These are phyloP conservation scores for Apiotrichum laibachii DNA, from an alignment of 1,284 basidiomycete species.

Conservation along the genomic window DNA sequence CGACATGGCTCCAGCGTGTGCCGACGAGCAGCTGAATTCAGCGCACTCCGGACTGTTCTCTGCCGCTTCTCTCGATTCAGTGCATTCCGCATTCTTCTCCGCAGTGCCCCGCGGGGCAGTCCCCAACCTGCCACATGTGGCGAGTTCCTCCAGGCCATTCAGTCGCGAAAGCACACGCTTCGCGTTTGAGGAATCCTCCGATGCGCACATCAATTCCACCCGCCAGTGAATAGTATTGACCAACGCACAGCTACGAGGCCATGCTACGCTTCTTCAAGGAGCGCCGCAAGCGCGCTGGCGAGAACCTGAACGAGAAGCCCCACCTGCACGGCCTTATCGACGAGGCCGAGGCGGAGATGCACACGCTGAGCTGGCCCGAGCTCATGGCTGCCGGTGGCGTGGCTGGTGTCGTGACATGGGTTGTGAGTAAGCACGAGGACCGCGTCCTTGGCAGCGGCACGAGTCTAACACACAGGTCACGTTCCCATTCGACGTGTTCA, in stretches of 20 bases:
- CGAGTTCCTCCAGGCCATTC: too few species aligned
- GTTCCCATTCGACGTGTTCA: conserved; percentile 80
- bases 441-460: not conserved
- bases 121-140: too few species aligned
- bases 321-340: conserved; percentile 49
- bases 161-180: too few species aligned
- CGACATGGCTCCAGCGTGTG: not conserved
- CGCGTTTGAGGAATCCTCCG: too few species aligned
- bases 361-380: conserved; percentile 59
- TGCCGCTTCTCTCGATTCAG: too few species aligned
- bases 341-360: conserved; percentile 56
- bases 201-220: too few species aligned
- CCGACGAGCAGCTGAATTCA: not conserved
- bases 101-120: too few species aligned
- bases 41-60: too few species aligned
- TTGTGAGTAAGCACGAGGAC: conserved; percentile 29
- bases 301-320: conserved; percentile 7
- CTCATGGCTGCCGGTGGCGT: conserved; percentile 72
- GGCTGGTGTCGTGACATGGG: conserved; percentile 60
- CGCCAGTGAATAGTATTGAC: not conserved
- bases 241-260: conserved; percentile 62
- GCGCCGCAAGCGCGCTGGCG: conserved; percentile 16
- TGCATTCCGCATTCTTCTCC: too few species aligned
- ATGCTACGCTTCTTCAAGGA: conserved; percentile 61
- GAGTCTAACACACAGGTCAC: conserved; percentile 53